Evolutionary conservation across 2,329 filamentous ascomycete species (phyloP).

Genomic region (Parastagonospora nodorum): DNA sequence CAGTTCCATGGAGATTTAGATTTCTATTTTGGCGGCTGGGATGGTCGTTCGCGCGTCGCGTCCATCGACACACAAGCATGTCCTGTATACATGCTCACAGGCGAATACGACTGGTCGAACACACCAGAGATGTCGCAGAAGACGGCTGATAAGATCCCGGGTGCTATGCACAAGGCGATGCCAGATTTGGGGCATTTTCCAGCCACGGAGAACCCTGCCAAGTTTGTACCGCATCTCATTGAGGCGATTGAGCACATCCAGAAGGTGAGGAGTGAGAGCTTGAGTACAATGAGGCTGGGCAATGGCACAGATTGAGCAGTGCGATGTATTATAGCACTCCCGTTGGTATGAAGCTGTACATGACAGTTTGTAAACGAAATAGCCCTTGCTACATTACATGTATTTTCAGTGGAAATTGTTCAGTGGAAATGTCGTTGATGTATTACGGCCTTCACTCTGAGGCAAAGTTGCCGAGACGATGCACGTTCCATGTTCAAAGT

Average conservation of each 20-base stretch:
- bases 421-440: too few species aligned
- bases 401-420: too few species aligned
- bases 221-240: conserved; percentile 47
- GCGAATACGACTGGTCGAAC: conserved; percentile 57
- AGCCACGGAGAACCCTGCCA: conserved; percentile 51
- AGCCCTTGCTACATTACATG: too few species aligned
- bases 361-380: not conserved
- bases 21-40: conserved; percentile 59
- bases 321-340: not conserved
- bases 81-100: conserved; percentile 58
- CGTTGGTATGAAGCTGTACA: not conserved
- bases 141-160: conserved; percentile 55
- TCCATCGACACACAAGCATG: conserved; percentile 56
- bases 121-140: conserved; percentile 54
- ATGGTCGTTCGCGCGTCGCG: conserved; percentile 52
- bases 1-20: conserved; percentile 54
- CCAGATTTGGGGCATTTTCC: conserved; percentile 55
- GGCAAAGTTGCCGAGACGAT: too few species aligned
- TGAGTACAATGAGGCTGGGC: conserved; percentile 40
- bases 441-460: too few species aligned
- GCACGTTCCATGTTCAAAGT: too few species aligned
- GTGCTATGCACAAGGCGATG: conserved; percentile 53
- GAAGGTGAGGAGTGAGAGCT: conserved; percentile 33
- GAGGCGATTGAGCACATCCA: conserved; percentile 48
- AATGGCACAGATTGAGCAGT: conserved; percentile 26